Base-by-base conservation (phyloP, 768 basidiomycete species). In the Lepiota venenata region DNA sequence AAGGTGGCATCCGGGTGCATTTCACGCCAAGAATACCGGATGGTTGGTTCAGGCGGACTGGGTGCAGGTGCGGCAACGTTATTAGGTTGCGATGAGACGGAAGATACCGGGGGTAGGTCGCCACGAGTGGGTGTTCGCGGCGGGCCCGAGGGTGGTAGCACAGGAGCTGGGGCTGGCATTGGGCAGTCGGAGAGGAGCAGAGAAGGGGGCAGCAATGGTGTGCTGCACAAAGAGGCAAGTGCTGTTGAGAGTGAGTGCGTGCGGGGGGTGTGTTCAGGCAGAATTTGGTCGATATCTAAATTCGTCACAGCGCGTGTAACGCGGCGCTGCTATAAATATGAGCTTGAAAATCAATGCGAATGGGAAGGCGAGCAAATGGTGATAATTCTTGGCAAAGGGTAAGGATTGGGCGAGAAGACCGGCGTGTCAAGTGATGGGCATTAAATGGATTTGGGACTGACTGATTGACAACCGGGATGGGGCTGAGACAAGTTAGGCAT, bases 11-110 rank as follows among this genome's bases (percentile, higher is more conserved):
- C 57, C 6, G 76, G 69, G 45, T 65, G 64, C 46, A 65, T 62
- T 14, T 62, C 63, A 25, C 45, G 64, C 70, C 72, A 78, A 15
- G 69, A 71, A 55, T 80, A 80, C 3, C 53, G 61, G 12, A 57
- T 56, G 5, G 71, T 68, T 14, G 70, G 73, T 21, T 21, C 40
- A 38, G 46, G 45, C 22, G 46, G 43, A 1, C 16, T 59, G 7
- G 50, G 29, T 20, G 29, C 18, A 21, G 46, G 25, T 15, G 32
- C 32, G 32, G 32, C 32, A 32, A 32, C 32, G 32, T 32, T 8
- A 32, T 32, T 32, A 9, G 36, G 55, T 50, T 37, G 49, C 47
- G 50, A 51, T 44, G 58, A n/a, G 32, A 40, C 27, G 40, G 39
- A 40, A 22, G 45, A 41, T 40, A n/a, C 44, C 36, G 50, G 47